Base-by-base conservation (phyloP, 257 asterid species). In the Plantago major region DNA sequence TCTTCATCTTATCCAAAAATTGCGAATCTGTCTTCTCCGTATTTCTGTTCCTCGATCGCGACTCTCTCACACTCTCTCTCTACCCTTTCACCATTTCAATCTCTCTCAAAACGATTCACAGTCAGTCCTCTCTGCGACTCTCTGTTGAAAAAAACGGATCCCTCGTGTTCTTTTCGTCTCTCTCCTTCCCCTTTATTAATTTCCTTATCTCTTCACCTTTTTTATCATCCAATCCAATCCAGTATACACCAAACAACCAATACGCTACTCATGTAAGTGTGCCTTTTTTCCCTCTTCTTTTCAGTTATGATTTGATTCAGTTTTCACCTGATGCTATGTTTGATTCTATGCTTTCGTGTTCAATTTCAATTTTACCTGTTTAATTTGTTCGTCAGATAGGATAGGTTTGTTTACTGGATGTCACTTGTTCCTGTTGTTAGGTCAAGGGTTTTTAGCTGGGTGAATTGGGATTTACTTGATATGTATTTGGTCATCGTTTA, bases 391-490 rank as follows among this genome's bases (percentile, higher is more conserved):
- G 12, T 79, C 30, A 69, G 66, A 62, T 65, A 71, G 74, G 50
- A 74, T 3, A 5, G 3, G 40, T 33, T 5, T n/a, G n/a, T 33
- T 33, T 33, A 60, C 78, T 71, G 74, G 73, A 75, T 13, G 80
- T 60, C 51, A 52, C 49, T 55, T 57, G 71, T 40, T 48, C 43
- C 59, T 73, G 63, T 65, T 55, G 64, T 5, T 18, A 66, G 74
- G 87, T 82, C 83, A 71, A 73, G 78, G 74, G 67, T 81, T 83
- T 63, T n/a, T n/a, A 17, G 74, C 83, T 74, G 57, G 10, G 65
- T 68, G 18, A 64, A 70, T 37, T 59, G 61, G 53, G 73, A 10
- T 68, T 58, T 19, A 64, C 67, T 37, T 57, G 46, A 18, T n/a
- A 72, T 78, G 72, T 67, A 70, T 13, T 58, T 45, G 65, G 49